Base-by-base conservation (phyloP, 83 land plant species). In the Picea abies region DNA sequence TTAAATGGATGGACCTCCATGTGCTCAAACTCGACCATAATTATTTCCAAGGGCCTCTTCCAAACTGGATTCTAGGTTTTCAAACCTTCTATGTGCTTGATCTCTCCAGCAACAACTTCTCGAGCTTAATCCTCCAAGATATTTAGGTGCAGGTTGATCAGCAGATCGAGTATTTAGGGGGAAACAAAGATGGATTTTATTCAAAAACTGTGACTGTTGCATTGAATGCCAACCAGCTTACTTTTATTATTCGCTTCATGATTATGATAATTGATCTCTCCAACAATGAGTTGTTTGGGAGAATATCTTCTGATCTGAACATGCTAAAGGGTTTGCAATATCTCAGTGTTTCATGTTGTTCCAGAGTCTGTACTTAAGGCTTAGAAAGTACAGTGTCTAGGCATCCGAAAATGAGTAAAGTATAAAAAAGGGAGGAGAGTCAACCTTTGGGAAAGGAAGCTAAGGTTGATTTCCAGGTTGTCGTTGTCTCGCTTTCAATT, bases 41-140 rank as follows among this genome's bases (percentile, higher is more conserved):
- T 81, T 76, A 67, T 16, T 86, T 93, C 78, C 81, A 62, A 58
- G 95, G 95, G 49, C 49, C 47, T 58, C 81, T 93, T 19, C 93
- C 93, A 1, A 82, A 71, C 61, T 93, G 95, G 95, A 68, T 91
- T 49, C 86, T 90, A 81, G 79, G 86, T 22, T 90, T 93, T 60
- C 56, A 62, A 63, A 60, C 56, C 68, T 80, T 93, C 39, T 82
- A 82, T 26, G 76, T 65, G 63, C 82, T 93, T 25, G 91, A 93
- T 79, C 85, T 93, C 49, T 93, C 95, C 63, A 63, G 79, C 65
- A 93, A 93, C 88, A 89, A 86, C 23, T 87, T 93, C 84, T 82
- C 87, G 1, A 93, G 95, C 11, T 68, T 56, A 67, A 84, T 93
- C 35, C 93, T 93, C 0, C 82, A 6, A 63, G 69, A 62, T 62